These are phyloP conservation scores for Angomonas ambiguus DNA, from an alignment of 208 protist species.

Conservation along the genomic window DNA sequence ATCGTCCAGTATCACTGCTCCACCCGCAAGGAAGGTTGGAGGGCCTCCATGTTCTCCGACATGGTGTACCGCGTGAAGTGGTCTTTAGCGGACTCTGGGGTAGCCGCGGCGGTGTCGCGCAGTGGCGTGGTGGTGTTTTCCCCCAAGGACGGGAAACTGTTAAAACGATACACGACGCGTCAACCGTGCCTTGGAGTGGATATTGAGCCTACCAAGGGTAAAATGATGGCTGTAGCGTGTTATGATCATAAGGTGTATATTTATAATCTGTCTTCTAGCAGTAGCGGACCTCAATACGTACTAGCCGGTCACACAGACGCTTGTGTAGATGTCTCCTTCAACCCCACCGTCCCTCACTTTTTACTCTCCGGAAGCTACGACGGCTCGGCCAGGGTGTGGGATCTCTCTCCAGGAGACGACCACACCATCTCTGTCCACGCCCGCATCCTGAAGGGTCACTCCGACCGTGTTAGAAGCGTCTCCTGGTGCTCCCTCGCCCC, in stretches of 20 bases:
- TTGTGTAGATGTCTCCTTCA: constrained; percentile 75
- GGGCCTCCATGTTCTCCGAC: constrained; percentile 40
- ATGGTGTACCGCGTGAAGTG: constrained; percentile 49
- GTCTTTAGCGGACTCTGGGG: constrained; percentile 41
- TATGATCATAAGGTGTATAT: constrained; percentile 76
- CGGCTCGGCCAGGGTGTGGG: constrained; percentile 88
- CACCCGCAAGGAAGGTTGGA: constrained; percentile 63
- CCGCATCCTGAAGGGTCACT: constrained; percentile 75
- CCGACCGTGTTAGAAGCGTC: constrained; percentile 58
- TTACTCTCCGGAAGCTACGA: constrained; percentile 87
- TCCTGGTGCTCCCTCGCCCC: constrained; percentile 84
- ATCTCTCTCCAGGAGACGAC: constrained; percentile 50
- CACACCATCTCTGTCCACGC: constrained; percentile 65
- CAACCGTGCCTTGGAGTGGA: constrained; percentile 53
- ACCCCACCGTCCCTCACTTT: constrained; percentile 60
- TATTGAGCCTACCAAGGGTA: constrained; percentile 61
- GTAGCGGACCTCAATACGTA: constrained; percentile 34
- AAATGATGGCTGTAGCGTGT: constrained; percentile 75
- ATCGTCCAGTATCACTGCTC: constrained; percentile 66
- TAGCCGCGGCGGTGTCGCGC: constrained; percentile 52
- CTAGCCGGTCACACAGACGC: constrained; percentile 76
- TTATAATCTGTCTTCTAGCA: constrained; percentile 61
- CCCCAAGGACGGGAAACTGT: constrained; percentile 66
- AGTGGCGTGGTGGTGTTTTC: constrained; percentile 55
- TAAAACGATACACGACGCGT: constrained; percentile 56